phyloP scores from a whole-genome alignment of 2,329 filamentous ascomycete genomes.

The Pleurostoma richardsiae region DNA sequence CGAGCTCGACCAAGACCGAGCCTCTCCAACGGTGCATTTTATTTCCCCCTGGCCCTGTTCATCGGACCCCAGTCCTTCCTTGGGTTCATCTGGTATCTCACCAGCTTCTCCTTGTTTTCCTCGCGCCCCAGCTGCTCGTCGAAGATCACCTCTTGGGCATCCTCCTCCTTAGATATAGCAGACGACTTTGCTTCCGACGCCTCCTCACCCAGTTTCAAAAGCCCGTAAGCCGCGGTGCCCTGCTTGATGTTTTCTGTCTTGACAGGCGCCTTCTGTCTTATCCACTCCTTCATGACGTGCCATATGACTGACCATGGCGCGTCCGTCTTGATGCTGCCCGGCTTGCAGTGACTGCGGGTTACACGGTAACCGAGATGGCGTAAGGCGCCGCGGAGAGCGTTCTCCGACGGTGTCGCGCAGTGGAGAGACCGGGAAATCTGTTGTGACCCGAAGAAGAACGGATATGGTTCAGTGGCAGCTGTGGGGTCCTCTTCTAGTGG shows the following conservation, averaged over 20 bases:
- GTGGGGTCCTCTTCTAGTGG: conserved; percentile 40
- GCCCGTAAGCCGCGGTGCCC: conserved; percentile 64
- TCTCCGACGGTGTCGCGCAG: conserved; percentile 73
- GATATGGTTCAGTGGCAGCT: conserved; percentile 65
- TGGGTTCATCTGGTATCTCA: conserved; percentile 88
- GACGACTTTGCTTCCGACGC: conserved; percentile 6
- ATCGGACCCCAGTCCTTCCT: conserved; percentile 92
- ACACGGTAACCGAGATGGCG: conserved; percentile 75
- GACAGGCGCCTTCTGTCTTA: conserved; percentile 72
- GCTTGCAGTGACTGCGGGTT: conserved; percentile 81
- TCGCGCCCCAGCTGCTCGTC: conserved; percentile 75
- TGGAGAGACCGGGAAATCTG: conserved; percentile 72
- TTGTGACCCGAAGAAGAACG: conserved; percentile 82
- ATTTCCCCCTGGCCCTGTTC: conserved; percentile 42
- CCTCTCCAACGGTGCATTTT: too few relatives aligned
- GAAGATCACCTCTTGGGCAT: conserved; percentile 52
- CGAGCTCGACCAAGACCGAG: too few relatives aligned
- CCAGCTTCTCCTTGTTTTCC: conserved; percentile 60
- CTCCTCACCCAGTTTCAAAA: conserved; percentile 48
- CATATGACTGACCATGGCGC: conserved; percentile 87
- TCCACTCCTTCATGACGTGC: conserved; percentile 92
- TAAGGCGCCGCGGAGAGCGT: conserved; percentile 75
- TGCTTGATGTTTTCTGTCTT: conserved; percentile 67
- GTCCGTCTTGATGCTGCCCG: conserved; percentile 89
- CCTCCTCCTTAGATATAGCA: conserved; percentile 12